Conservation (phyloP, 139 green algal species). For the Tetradesmus obliquus region DNA sequence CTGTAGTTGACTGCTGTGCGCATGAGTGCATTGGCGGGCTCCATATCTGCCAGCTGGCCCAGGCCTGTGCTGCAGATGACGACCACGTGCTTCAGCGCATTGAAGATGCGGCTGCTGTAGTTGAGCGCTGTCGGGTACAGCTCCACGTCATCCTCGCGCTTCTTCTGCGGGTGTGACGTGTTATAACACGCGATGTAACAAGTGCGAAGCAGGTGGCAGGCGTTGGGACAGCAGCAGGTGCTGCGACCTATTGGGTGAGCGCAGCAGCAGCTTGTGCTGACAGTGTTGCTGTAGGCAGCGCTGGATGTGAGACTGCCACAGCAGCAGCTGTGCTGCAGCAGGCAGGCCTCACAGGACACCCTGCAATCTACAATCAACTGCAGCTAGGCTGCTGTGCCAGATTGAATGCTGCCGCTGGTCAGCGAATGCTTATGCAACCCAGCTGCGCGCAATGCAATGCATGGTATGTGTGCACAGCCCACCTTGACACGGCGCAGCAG, state of each 20-base stretch:
- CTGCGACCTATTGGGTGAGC: not conserved
- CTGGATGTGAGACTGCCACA: not conserved
- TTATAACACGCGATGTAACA: not conserved
- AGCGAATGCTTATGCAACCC: too few relatives aligned
- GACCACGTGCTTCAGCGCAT: conserved; percentile 58
- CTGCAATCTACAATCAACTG: not conserved
- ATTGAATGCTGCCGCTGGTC: not conserved
- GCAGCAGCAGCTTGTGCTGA: not conserved
- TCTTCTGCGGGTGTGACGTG: conserved; percentile 42
- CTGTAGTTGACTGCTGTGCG: conserved; percentile 70
- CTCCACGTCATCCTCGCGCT: conserved; percentile 62
- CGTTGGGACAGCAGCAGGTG: not conserved
- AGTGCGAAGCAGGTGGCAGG: not conserved
- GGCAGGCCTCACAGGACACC: not conserved
- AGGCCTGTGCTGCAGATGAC: conserved; percentile 56
- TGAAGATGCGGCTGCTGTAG: conserved; percentile 51
- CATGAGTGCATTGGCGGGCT: conserved; percentile 55
- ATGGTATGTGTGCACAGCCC: not conserved
- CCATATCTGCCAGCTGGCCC: conserved; percentile 48
- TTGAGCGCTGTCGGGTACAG: conserved; percentile 57
- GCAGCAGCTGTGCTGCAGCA: not conserved
- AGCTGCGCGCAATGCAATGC: not conserved
- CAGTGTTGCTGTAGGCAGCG: too few relatives aligned
- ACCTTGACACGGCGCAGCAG: conserved; percentile 53
- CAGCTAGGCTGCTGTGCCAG: not conserved